Conservation (phyloP, 2,329 filamentous ascomycete genomes). For the Hypoxylon sp. region DNA sequence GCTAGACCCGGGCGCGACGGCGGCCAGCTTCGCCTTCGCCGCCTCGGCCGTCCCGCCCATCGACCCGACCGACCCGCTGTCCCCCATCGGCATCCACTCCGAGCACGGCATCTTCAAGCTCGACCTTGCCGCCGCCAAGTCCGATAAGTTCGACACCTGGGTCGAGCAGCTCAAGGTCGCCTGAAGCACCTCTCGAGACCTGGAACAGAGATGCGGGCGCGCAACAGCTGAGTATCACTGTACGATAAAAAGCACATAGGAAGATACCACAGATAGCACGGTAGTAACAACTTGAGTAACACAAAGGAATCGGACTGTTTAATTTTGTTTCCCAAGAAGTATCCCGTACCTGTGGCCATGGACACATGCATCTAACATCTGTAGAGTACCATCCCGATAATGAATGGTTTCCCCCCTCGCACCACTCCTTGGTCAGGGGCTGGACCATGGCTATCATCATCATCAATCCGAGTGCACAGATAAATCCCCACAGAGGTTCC, state of each 20-base stretch:
- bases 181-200: too few species aligned
- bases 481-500: too few species aligned
- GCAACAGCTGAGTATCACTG: constrained; percentile 9
- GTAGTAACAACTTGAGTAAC: constrained; percentile 13
- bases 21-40: constrained; percentile 33
- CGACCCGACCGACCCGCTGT: constrained; percentile 23
- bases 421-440: too few species aligned
- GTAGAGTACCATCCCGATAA: too few species aligned
- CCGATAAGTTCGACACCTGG: constrained; percentile 28
- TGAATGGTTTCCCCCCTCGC: too few species aligned
- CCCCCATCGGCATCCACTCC: constrained; percentile 31
- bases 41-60: constrained; percentile 30
- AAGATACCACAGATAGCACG: constrained; percentile 7
- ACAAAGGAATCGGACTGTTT: constrained; percentile 1
- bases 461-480: too few species aligned
- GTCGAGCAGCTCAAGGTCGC: constrained; percentile 15
- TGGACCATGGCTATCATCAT: too few species aligned
- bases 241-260: constrained; percentile 24
- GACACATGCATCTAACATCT: too few species aligned
- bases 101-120: constrained; percentile 33
- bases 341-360: too few species aligned
- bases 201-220: background rate
- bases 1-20: constrained; percentile 31
- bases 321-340: too few species aligned
- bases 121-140: constrained; percentile 30